Evolutionary conservation across 2,329 filamentous ascomycete genomes (phyloP).

Genomic region (Lecanosticta acicola): DNA sequence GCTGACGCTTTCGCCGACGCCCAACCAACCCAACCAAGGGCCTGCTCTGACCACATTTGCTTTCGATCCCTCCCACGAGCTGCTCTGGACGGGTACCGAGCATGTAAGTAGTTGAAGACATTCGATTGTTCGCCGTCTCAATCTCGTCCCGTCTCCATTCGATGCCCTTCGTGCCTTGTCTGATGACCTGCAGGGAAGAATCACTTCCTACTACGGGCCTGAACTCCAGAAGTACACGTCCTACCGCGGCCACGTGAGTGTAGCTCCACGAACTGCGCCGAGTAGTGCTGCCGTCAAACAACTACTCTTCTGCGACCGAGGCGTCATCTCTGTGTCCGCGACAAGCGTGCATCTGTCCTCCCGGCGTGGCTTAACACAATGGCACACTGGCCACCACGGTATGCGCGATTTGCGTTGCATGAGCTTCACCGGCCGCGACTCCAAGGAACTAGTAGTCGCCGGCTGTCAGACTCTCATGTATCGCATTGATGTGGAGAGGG

Average conservation of each 20-base stretch:
- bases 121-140: background rate
- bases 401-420: constrained; percentile 90
- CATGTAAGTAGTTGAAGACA: constrained; percentile 54
- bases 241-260: constrained; percentile 67
- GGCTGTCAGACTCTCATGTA: constrained; percentile 85
- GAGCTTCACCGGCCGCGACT: constrained; percentile 86
- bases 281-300: constrained; percentile 75
- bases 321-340: constrained; percentile 77
- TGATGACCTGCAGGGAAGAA: constrained; percentile 59
- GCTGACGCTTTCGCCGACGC: constrained; percentile 71
- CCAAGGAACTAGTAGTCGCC: constrained; percentile 76
- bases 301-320: constrained; percentile 84
- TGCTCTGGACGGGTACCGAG: constrained; percentile 90
- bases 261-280: constrained; percentile 22
- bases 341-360: constrained; percentile 84
- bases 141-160: background rate
- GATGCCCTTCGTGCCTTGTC: background rate
- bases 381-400: constrained; percentile 73
- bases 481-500: constrained; percentile 59
- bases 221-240: constrained; percentile 88
- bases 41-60: constrained; percentile 72
- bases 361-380: constrained; percentile 74
- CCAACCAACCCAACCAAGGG: constrained; percentile 54
- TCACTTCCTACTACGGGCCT: constrained; percentile 80
- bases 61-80: constrained; percentile 83